Evolutionary conservation across 305 asterid genomes (phyloP).

Genomic region (Fraxinus paxiana): DNA sequence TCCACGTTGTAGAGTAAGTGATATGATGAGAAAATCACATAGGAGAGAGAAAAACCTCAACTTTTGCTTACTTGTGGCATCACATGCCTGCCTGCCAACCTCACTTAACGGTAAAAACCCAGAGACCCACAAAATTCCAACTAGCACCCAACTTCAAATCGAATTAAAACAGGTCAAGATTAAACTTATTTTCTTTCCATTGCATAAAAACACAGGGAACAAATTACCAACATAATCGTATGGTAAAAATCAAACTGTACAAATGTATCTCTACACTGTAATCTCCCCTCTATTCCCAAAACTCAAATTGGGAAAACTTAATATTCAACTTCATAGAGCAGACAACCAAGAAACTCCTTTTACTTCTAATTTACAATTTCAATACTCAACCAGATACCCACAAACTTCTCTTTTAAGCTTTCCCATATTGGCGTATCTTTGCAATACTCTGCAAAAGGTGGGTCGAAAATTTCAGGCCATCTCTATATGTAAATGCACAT

Average conservation of each 20-base stretch:
- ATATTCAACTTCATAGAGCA: not conserved
- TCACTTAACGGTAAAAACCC: not conserved
- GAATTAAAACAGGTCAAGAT: not conserved
- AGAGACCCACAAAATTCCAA: not conserved
- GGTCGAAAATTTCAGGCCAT: not conserved
- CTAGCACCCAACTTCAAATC: not conserved
- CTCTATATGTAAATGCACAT: not conserved
- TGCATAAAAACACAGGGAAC: not conserved
- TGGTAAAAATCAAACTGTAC: constrained; percentile 13
- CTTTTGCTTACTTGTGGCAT: not conserved
- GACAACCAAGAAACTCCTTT: not conserved
- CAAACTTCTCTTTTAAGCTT: not conserved
- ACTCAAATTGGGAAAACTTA: not conserved
- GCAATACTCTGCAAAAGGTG: constrained; percentile 14
- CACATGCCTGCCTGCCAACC: not conserved
- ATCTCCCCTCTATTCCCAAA: not conserved
- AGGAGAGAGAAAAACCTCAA: not conserved
- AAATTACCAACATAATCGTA: not conserved
- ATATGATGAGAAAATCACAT: not conserved
- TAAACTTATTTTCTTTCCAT: not conserved
- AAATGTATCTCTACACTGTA: not conserved
- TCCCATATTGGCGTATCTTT: not conserved
- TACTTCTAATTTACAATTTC: not conserved
- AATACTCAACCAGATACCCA: not conserved
- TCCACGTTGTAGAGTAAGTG: not conserved